Evolutionary conservation across 2,329 filamentous ascomycete species (phyloP).

Genomic region (Cryphonectria radicalis): DNA sequence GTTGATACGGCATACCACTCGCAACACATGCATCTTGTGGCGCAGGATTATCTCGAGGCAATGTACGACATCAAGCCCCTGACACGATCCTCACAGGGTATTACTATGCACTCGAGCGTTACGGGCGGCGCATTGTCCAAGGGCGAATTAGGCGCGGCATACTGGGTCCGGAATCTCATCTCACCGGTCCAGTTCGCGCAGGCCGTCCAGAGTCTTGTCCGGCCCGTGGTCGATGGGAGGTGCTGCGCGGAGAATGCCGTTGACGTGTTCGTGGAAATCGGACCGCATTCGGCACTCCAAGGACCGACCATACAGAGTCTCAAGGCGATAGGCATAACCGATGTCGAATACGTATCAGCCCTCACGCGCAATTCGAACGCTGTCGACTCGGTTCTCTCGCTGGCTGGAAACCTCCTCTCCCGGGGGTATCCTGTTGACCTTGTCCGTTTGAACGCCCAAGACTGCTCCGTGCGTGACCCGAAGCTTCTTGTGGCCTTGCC

Average conservation of each 20-base stretch:
- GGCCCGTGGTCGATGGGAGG: slow-evolving; percentile 13
- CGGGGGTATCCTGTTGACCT: slow-evolving; percentile 7
- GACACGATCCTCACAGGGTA: neutral
- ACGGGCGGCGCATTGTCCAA: slow-evolving; percentile 6
- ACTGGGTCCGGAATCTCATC: slow-evolving; percentile 22
- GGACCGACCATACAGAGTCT: slow-evolving; percentile 38
- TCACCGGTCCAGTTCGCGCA: slow-evolving; percentile 21
- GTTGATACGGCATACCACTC: slow-evolving; percentile 31
- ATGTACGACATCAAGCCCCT: slow-evolving; percentile 33
- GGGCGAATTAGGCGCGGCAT: slow-evolving; percentile 30
- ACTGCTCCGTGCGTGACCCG: slow-evolving; percentile 31
- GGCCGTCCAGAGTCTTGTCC: slow-evolving; percentile 17
- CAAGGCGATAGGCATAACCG: slow-evolving; percentile 30
- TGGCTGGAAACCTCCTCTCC: slow-evolving; percentile 13
- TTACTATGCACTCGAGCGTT: slow-evolving; percentile 19
- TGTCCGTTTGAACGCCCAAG: slow-evolving; percentile 37
- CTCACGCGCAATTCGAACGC: slow-evolving; percentile 47
- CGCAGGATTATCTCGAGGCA: slow-evolving; percentile 38
- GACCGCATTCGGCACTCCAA: slow-evolving; percentile 36
- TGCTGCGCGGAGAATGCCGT: slow-evolving; percentile 33
- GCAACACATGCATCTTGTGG: slow-evolving; percentile 25
- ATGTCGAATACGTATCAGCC: slow-evolving; percentile 43
- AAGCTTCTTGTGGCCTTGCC: slow-evolving; percentile 41
- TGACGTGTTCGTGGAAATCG: slow-evolving; percentile 38
- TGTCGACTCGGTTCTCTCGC: slow-evolving; percentile 10